phyloP scores from a whole-genome alignment of 2,329 filamentous ascomycete species.

The Epichloe amarillans region DNA sequence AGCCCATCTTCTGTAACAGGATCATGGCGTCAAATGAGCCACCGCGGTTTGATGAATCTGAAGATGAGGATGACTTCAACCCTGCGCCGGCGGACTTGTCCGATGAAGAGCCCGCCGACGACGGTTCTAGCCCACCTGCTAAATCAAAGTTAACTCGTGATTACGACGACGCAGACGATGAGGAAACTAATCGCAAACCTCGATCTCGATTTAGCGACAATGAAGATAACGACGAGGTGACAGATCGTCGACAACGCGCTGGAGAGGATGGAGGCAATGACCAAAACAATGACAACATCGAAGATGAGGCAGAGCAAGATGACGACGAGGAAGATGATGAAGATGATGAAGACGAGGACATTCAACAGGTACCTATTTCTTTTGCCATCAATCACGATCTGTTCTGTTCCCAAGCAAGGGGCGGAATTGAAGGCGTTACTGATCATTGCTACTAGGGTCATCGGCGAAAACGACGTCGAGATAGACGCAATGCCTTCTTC shows the following conservation, averaged over 20 bases:
- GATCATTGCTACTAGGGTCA: slow-evolving; percentile 33
- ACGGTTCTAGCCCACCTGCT: slow-evolving; percentile 21
- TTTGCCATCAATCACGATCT: neutral
- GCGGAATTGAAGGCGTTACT: neutral
- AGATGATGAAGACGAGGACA: slow-evolving; percentile 52
- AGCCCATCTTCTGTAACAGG: neutral
- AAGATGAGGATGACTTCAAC: slow-evolving; percentile 84
- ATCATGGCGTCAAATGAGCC: slow-evolving; percentile 35
- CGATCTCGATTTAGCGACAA: slow-evolving; percentile 17
- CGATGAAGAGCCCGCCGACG: slow-evolving; percentile 38
- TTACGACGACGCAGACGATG: slow-evolving; percentile 17
- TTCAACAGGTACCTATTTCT: slow-evolving; percentile 41
- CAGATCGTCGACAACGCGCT: neutral
- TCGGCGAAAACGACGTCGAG: slow-evolving; percentile 69
- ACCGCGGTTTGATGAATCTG: slow-evolving; percentile 45
- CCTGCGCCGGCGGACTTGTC: slow-evolving; percentile 61
- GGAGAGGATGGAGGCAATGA: slow-evolving; percentile 16
- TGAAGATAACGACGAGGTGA: slow-evolving; percentile 29
- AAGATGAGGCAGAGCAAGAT: slow-evolving; percentile 26
- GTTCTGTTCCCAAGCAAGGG: neutral
- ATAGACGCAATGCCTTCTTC: slow-evolving; percentile 73
- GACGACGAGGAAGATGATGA: slow-evolving; percentile 41
- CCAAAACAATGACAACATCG: slow-evolving; percentile 21
- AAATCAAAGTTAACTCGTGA: slow-evolving; percentile 21
- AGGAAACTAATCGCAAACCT: slow-evolving; percentile 16